Percentiles rank a stretch among this genome's conserved stretches.
Evolutionary conservation across 495 filamentous ascomycete species (phyloP).

Genomic region (Xylaria intraflava): DNA sequence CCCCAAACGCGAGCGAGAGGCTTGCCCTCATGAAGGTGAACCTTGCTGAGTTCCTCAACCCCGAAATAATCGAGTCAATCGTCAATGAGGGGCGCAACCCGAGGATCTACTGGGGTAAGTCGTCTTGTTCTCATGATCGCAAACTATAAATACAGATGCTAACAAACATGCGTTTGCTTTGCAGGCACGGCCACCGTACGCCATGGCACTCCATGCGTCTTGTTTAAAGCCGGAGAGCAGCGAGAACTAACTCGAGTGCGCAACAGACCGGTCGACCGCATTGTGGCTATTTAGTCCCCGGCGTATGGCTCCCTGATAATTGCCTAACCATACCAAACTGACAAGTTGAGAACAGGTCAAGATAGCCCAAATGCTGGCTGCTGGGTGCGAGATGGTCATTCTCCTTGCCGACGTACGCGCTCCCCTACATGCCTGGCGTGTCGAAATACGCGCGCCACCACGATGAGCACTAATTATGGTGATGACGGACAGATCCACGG

Average conservation of each 20-base stretch:
- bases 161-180: neutral
- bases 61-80: slow-evolving; percentile 73
- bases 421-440: neutral
- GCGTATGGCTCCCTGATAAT: slow-evolving; percentile 14
- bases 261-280: slow-evolving; percentile 65
- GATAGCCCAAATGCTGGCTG: slow-evolving; percentile 78
- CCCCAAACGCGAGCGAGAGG: slow-evolving; percentile 25
- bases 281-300: slow-evolving; percentile 76
- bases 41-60: slow-evolving; percentile 76
- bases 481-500: slow-evolving; percentile 40
- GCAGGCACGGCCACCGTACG: slow-evolving; percentile 59
- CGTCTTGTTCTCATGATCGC: neutral
- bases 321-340: neutral
- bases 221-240: neutral
- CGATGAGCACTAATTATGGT: neutral
- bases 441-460: neutral
- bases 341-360: slow-evolving; percentile 47
- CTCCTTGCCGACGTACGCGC: slow-evolving; percentile 65
- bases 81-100: slow-evolving; percentile 65
- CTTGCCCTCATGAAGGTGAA: slow-evolving; percentile 73
- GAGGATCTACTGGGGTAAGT: slow-evolving; percentile 76
- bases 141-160: neutral
- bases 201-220: neutral
- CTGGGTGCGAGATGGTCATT: slow-evolving; percentile 74
- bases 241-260: neutral